These are phyloP conservation scores for Aciculosporium take DNA, from an alignment of 2,329 filamentous ascomycete genomes.

Conservation along the genomic window DNA sequence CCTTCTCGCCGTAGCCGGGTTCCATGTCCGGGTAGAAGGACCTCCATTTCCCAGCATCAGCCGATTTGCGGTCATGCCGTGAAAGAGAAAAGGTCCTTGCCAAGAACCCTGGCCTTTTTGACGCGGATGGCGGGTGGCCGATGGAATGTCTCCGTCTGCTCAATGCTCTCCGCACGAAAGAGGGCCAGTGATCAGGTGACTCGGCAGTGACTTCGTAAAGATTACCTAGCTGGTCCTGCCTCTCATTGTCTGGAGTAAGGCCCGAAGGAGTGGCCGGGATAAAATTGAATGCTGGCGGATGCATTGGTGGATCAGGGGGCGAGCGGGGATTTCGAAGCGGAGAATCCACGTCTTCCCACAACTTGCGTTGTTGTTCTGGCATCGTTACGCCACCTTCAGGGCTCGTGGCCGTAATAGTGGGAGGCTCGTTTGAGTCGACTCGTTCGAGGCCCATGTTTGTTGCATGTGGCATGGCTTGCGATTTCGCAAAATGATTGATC, in stretches of 20 bases:
- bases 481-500: constrained; percentile 40
- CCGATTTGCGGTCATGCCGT: constrained; percentile 21
- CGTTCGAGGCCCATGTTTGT: constrained; percentile 12
- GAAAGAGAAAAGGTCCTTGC: constrained; percentile 40
- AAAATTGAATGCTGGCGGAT: constrained; percentile 36
- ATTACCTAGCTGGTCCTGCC: constrained; percentile 36
- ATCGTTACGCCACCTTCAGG: constrained; percentile 32
- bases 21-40: constrained; percentile 16
- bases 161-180: constrained; percentile 40
- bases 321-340: constrained; percentile 46
- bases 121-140: constrained; percentile 26
- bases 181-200: constrained; percentile 31
- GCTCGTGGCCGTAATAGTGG: constrained; percentile 24
- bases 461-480: constrained; percentile 30
- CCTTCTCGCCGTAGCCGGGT: constrained; percentile 25
- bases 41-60: constrained; percentile 12
- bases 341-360: constrained; percentile 43
- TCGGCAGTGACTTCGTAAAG: constrained; percentile 35
- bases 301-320: constrained; percentile 37
- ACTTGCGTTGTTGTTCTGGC: constrained; percentile 32
- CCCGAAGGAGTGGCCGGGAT: constrained; percentile 50
- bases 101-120: constrained; percentile 29
- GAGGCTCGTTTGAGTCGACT: constrained; percentile 15
- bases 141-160: constrained; percentile 30
- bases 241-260: constrained; percentile 39